Evolutionary conservation across 1,139 yeast species (phyloP), one percentile per base, ranked within the genome.

Genomic region (Geotrichum klebahnii): DNA sequence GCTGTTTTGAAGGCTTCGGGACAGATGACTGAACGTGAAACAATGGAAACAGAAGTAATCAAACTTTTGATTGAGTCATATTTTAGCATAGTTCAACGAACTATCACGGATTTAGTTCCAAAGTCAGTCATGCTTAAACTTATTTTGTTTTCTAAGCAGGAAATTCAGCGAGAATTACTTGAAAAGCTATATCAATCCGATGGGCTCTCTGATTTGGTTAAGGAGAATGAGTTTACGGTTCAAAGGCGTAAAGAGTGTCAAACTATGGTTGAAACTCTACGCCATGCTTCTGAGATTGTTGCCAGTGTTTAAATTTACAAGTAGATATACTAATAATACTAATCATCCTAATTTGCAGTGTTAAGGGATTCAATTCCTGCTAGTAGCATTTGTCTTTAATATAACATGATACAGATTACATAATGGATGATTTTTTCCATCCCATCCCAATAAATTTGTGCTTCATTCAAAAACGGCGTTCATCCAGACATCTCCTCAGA

Each of bases 11-110:
- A 89, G 66, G 98, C 98, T 5, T 82, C 95, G 16, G 98, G 98
- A 41, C 82, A 84, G 53, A 87, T 92, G 95, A 79, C 92, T n/a
- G 97, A 92, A 66, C 82, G 96, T 60, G 98, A 92, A 72, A 81
- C 92, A 33, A 84, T 87, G 79, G 98, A 92, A 69, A 94, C 97
- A 0, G 98, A 92, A 67, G 97, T 92, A 33, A 90, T 92, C 66
- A 92, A 92, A 72, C 78, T 92, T 59, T 77, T 92, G 65, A 90
- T 92, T 62, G 81, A 84, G 50, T 86, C 96, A 32, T 92, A 92
- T 71, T 92, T 82, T 72, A 80, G 80, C 62, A 92, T 92, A 67
- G 97, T 90, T 46, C 89, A 92, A 73, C 80, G 96, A 67, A 87
- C 97, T 0, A 84, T 92, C 59, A 84, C 95, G 6, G 98, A 92